These are phyloP conservation scores for Pyrenopolyporus hunteri DNA, from an alignment of 495 filamentous ascomycete species.

Conservation along the genomic window DNA sequence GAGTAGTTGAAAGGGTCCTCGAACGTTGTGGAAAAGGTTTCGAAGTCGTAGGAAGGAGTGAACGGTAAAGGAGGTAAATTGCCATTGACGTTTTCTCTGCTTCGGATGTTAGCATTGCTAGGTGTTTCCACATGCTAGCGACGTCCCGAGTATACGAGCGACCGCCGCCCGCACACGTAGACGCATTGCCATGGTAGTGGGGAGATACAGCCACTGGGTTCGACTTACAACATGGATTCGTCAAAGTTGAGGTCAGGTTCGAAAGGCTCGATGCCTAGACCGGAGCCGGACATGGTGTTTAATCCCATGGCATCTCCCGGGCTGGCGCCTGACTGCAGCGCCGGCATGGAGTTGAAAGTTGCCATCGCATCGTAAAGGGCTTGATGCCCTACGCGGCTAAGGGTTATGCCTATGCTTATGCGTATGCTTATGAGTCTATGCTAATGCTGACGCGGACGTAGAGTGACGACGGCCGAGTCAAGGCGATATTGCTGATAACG, in stretches of 20 bases:
- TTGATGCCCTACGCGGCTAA: constrained; percentile 22
- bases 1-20: constrained; percentile 71
- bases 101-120: constrained; percentile 22
- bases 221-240: constrained; percentile 54
- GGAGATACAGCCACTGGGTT: constrained; percentile 12
- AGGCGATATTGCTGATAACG: background rate
- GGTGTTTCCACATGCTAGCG: constrained; percentile 5
- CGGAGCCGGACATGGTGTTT: constrained; percentile 37
- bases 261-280: constrained; percentile 48
- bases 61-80: constrained; percentile 56
- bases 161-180: background rate
- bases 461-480: background rate
- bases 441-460: background rate
- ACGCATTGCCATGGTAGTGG: background rate
- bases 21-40: constrained; percentile 63
- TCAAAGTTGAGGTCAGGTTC: constrained; percentile 53
- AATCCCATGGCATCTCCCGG: constrained; percentile 48
- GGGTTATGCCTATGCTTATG: background rate
- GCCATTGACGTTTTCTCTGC: constrained; percentile 51
- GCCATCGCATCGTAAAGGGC: constrained; percentile 55
- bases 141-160: background rate
- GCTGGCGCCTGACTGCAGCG: constrained; percentile 45
- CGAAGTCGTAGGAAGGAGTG: constrained; percentile 62
- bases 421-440: background rate
- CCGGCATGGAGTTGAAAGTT: constrained; percentile 55